Conservation (phyloP, 345 rosid species). For the Passiflora organensis region DNA sequence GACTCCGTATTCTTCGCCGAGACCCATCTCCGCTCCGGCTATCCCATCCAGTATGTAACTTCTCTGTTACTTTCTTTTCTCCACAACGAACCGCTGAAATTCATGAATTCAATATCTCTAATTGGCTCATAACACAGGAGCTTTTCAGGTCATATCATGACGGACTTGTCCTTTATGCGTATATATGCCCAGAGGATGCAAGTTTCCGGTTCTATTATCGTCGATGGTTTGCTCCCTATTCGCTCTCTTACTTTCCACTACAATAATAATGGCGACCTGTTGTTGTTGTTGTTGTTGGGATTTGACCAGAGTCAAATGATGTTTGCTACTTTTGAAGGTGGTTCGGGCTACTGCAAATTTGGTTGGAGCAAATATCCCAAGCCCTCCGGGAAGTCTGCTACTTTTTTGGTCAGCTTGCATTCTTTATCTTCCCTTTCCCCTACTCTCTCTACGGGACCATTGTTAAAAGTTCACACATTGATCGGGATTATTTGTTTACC, state of each 20-base stretch:
- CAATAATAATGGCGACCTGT: neutral
- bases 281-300: neutral
- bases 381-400: slow-evolving; percentile 75
- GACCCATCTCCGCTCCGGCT: slow-evolving; percentile 48
- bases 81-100: neutral
- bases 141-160: slow-evolving; percentile 23
- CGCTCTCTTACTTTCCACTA: neutral
- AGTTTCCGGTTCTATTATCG: slow-evolving; percentile 61
- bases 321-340: slow-evolving; percentile 40
- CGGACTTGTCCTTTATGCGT: slow-evolving; percentile 55
- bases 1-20: slow-evolving; percentile 71
- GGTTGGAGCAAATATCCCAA: slow-evolving; percentile 77
- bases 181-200: slow-evolving; percentile 59
- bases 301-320: neutral
- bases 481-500: too few relatives aligned
- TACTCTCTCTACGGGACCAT: neutral
- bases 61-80: neutral
- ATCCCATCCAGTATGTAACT: slow-evolving; percentile 55
- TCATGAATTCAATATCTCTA: neutral
- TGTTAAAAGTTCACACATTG: neutral
- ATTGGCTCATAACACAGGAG: slow-evolving; percentile 39
- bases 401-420: slow-evolving; percentile 58
- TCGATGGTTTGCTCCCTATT: slow-evolving; percentile 54
- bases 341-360: slow-evolving; percentile 89
- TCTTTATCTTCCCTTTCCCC: slow-evolving; percentile 1